phyloP scores from a whole-genome alignment of 352 stramenopile species.

The Globisporangium irregulare region DNA sequence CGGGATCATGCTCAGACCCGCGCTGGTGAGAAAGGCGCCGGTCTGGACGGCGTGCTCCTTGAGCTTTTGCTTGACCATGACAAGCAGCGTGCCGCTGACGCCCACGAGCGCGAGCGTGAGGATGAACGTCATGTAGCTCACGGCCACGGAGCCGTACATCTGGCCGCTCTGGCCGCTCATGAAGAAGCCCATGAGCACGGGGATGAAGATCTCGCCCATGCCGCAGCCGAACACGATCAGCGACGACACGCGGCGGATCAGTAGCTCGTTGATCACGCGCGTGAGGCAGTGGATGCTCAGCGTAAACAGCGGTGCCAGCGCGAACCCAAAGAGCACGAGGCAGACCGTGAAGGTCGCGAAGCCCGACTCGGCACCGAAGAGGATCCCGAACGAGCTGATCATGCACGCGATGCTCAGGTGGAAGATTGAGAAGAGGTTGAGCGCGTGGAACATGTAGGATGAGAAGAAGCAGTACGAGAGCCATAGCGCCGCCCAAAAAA shows the following conservation, averaged over 20 bases:
- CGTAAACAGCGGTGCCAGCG: conserved; percentile 77
- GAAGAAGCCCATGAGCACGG: conserved; percentile 86
- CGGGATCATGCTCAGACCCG: conserved; percentile 2
- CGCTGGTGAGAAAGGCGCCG: not conserved
- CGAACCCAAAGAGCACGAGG: conserved; percentile 58
- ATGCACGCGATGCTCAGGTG: conserved; percentile 62
- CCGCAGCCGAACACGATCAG: conserved; percentile 84
- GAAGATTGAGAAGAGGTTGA: conserved; percentile 59
- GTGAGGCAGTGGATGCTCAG: conserved; percentile 82
- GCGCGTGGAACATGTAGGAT: conserved; percentile 71
- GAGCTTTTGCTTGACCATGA: conserved; percentile 67
- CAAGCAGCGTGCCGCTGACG: conserved; percentile 61
- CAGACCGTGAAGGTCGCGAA: conserved; percentile 50
- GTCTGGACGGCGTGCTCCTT: conserved; percentile 28
- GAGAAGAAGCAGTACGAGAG: conserved; percentile 77
- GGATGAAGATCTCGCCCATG: conserved; percentile 82
- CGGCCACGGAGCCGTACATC: conserved; percentile 62
- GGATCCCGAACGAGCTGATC: conserved; percentile 59
- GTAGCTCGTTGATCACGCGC: conserved; percentile 74
- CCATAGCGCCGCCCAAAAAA: conserved; percentile 72
- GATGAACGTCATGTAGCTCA: conserved; percentile 82
- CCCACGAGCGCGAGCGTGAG: conserved; percentile 67
- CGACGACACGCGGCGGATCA: conserved; percentile 75
- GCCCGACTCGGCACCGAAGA: conserved; percentile 58
- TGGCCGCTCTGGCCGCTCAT: conserved; percentile 80